Conservation (phyloP, 768 basidiomycete species). For the Leucocoprinus birnbaumii region DNA sequence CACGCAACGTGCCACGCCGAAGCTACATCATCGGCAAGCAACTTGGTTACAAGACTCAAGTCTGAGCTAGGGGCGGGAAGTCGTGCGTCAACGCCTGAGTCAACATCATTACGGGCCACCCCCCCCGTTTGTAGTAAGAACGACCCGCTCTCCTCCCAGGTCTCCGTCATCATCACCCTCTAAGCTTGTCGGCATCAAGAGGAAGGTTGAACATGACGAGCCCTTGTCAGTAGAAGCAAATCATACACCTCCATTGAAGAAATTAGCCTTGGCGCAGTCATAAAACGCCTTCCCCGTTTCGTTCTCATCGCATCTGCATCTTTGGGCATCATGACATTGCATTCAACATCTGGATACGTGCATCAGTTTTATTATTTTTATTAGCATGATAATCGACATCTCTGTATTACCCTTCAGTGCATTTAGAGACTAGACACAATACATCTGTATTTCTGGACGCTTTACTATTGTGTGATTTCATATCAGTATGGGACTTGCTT, state of each 20-base stretch:
- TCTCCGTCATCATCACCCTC: constrained; percentile 48
- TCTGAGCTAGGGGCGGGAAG: constrained; percentile 58
- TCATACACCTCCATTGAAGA: constrained; percentile 67
- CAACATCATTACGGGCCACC: constrained; percentile 31
- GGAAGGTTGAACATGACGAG: constrained; percentile 59
- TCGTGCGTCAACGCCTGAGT: constrained; percentile 78
- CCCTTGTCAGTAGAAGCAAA: constrained; percentile 31
- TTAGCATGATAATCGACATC: constrained; percentile 11
- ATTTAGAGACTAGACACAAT: constrained; percentile 12
- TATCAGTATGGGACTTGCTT: too few species aligned
- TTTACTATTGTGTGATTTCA: too few species aligned
- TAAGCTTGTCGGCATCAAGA: constrained; percentile 61
- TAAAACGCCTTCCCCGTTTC: constrained; percentile 8
- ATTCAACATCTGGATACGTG: constrained; percentile 8
- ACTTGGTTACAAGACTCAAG: constrained; percentile 64
- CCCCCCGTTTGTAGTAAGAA: constrained; percentile 32
- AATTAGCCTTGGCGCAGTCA: constrained; percentile 43
- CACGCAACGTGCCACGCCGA: constrained; percentile 96
- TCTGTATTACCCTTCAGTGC: constrained; percentile 5
- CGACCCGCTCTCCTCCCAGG: constrained; percentile 31
- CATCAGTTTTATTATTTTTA: constrained; percentile 8
- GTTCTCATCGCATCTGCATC: not conserved
- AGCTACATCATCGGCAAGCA: constrained; percentile 60
- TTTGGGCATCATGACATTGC: constrained; percentile 4
- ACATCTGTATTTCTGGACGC: not conserved